These are phyloP conservation scores for Globisporangium barbulae DNA, from an alignment of 352 stramenopile species.

Conservation along the genomic window DNA sequence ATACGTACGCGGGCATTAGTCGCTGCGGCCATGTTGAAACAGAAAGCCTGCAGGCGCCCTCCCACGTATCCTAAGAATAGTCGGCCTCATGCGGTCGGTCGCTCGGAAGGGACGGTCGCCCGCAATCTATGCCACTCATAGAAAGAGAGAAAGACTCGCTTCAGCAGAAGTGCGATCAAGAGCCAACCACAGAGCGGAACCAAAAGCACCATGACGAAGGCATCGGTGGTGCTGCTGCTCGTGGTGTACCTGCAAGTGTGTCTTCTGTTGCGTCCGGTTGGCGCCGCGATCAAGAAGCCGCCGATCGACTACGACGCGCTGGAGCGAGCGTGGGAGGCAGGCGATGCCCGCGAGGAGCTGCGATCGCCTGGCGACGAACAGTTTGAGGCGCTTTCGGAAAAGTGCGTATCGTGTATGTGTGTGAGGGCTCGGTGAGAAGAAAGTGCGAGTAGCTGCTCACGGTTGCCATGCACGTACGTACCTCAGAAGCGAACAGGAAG, in stretches of 20 bases:
- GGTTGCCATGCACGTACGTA: not conserved
- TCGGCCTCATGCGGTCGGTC: not conserved
- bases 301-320: slow-evolving; percentile 65
- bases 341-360: slow-evolving; percentile 45
- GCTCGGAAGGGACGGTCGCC: not conserved
- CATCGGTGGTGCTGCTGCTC: slow-evolving; percentile 3
- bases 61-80: slow-evolving; percentile 4
- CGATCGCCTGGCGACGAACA: slow-evolving; percentile 48
- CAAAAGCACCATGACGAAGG: not conserved
- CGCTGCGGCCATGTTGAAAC: not conserved
- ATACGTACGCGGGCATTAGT: not conserved
- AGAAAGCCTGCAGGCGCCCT: not conserved
- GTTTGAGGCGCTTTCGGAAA: slow-evolving; percentile 36
- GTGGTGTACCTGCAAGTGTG: not conserved
- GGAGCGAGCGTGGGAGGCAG: slow-evolving; percentile 59
- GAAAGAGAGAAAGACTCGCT: not conserved
- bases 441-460: too few relatives aligned
- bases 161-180: not conserved
- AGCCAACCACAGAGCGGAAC: not conserved
- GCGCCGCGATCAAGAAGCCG: not conserved
- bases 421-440: not conserved
- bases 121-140: too few relatives aligned
- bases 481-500: slow-evolving; percentile 32
- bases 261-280: not conserved
- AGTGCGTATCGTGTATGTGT: slow-evolving; percentile 23